Percentiles rank a stretch among this genome's conserved stretches.
phyloP scores from a whole-genome alignment of 2,329 filamentous ascomycete genomes.

The Pseudogymnoascus sp. region DNA sequence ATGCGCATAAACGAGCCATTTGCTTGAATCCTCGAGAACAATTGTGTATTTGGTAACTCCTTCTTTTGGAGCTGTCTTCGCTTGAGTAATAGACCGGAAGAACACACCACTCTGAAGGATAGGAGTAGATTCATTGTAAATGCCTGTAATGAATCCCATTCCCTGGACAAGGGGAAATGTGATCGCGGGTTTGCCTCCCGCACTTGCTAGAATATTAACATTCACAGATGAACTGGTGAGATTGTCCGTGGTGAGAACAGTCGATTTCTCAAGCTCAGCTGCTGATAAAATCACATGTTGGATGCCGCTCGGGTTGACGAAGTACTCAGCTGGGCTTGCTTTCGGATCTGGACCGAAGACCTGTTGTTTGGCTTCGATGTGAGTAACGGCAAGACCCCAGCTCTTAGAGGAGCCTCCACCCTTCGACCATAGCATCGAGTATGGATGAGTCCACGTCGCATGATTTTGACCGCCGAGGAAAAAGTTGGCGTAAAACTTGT shows the following conservation, averaged over 20 bases:
- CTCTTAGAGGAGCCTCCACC: constrained; percentile 54
- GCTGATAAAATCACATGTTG: constrained; percentile 77
- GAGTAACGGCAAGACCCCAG: constrained; percentile 71
- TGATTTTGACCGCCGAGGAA: constrained; percentile 65
- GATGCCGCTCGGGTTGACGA: constrained; percentile 72
- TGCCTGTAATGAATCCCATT: constrained; percentile 75
- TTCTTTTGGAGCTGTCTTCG: constrained; percentile 46
- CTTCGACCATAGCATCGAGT: constrained; percentile 59
- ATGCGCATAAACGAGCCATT: constrained; percentile 75
- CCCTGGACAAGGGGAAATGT: constrained; percentile 82
- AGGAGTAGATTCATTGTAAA: constrained; percentile 64
- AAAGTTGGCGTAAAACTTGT: constrained; percentile 77
- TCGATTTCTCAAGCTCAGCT: constrained; percentile 55
- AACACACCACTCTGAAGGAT: constrained; percentile 65
- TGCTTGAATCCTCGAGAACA: constrained; percentile 59
- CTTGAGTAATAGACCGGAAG: constrained; percentile 58
- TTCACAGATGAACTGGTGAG: constrained; percentile 53
- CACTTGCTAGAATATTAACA: constrained; percentile 53
- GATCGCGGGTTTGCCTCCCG: constrained; percentile 49
- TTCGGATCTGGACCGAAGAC: constrained; percentile 53
- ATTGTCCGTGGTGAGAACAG: constrained; percentile 45
- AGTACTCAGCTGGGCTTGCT: constrained; percentile 58
- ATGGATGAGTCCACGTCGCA: constrained; percentile 68
- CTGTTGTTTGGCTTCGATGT: constrained; percentile 59
- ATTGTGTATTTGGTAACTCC: constrained; percentile 70